Evolutionary conservation across 148 eudicot species (phyloP).

Genomic region (Suaeda aralocaspica): DNA sequence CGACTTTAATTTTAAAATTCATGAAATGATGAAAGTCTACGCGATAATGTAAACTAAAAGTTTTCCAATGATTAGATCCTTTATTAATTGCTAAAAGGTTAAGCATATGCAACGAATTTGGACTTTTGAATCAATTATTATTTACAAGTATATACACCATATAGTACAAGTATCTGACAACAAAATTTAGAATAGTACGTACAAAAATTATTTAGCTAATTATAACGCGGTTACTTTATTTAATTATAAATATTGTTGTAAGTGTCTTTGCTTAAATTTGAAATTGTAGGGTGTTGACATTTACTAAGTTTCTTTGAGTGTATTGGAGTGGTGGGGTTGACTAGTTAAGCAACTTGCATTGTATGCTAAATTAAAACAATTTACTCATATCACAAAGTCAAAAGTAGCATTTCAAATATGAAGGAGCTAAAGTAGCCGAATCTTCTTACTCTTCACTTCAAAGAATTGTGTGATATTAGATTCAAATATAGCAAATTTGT

Average conservation of each 20-base stretch:
- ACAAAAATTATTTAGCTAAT: background rate
- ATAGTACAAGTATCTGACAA: background rate
- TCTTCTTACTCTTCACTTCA: too few species aligned
- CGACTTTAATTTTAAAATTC: slow-evolving; percentile 4
- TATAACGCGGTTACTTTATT: background rate
- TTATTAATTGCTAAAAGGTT: background rate
- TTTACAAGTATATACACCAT: background rate
- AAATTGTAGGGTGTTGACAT: too few species aligned
- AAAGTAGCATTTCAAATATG: too few species aligned
- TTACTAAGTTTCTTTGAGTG: too few species aligned
- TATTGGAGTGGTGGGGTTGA: background rate
- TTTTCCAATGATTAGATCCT: slow-evolving; percentile 19
- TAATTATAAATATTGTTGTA: too few species aligned
- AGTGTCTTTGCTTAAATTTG: too few species aligned
- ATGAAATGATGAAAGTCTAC: background rate
- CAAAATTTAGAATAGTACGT: background rate
- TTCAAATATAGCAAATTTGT: too few species aligned
- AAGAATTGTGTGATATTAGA: too few species aligned
- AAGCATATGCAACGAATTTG: slow-evolving; percentile 22
- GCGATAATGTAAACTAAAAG: slow-evolving; percentile 14
- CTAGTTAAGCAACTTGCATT: background rate
- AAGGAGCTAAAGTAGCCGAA: too few species aligned
- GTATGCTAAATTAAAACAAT: too few species aligned
- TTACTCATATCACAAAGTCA: too few species aligned
- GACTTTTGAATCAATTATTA: background rate